Percentiles rank a stretch among this genome's conserved stretches.
Evolutionary conservation across 495 filamentous ascomycete genomes (phyloP).

Genomic region (Staphylotrichum tortipilum): DNA sequence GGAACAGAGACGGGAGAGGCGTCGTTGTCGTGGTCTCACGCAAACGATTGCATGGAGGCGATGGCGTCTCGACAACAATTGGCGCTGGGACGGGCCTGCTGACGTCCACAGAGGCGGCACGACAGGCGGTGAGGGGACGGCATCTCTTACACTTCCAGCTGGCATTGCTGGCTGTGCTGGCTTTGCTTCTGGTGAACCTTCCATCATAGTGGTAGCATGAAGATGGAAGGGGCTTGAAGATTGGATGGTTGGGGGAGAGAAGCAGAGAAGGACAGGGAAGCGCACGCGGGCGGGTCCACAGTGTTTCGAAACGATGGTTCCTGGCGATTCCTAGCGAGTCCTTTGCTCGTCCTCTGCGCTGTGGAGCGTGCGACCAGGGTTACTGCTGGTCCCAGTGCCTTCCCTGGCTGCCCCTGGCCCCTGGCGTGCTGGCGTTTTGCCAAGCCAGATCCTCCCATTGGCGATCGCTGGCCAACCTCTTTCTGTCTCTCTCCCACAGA

Average conservation of each 20-base stretch:
- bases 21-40: too few relatives aligned
- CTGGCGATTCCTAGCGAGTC: slow-evolving; percentile 2
- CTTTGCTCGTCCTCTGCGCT: neutral
- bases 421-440: neutral
- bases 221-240: slow-evolving; percentile 3
- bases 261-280: neutral
- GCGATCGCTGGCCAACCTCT: slow-evolving; percentile 6
- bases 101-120: slow-evolving; percentile 11
- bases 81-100: slow-evolving; percentile 1
- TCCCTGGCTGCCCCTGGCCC: too few relatives aligned
- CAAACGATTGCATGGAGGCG: too few relatives aligned
- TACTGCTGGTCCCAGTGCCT: too few relatives aligned
- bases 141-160: slow-evolving; percentile 15
- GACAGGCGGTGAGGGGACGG: slow-evolving; percentile 10
- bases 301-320: slow-evolving; percentile 15
- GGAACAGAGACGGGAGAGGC: too few relatives aligned
- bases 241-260: slow-evolving; percentile 1
- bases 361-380: too few relatives aligned
- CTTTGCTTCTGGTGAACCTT: too few relatives aligned
- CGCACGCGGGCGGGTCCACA: slow-evolving; percentile 2
- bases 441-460: neutral
- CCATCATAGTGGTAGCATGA: too few relatives aligned
- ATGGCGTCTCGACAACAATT: too few relatives aligned
- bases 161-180: slow-evolving; percentile 2
- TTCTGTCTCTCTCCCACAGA: too few relatives aligned